Conservation (phyloP, 2,329 filamentous ascomycete species). For the Hymenoscyphus scutula region DNA sequence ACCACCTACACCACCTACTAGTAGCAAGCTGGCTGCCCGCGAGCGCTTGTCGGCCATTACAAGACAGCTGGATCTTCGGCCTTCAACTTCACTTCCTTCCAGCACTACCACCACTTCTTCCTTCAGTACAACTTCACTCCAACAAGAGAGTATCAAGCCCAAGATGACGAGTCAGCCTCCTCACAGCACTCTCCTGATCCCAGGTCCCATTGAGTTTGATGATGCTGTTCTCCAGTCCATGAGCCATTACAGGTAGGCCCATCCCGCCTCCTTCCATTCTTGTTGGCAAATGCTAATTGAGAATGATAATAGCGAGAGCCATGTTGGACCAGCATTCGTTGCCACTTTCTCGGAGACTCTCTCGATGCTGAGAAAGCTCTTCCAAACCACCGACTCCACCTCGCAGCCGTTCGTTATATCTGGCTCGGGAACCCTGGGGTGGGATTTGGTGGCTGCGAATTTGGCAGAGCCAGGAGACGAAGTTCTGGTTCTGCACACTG, state of each 20-base stretch:
- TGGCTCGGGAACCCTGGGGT: slow-evolving; percentile 92
- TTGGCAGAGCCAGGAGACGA: slow-evolving; percentile 85
- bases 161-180: slow-evolving; percentile 60
- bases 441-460: slow-evolving; percentile 96
- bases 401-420: slow-evolving; percentile 92
- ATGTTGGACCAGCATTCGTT: slow-evolving; percentile 87
- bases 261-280: not conserved
- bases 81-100: slow-evolving; percentile 33
- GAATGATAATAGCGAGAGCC: slow-evolving; percentile 69
- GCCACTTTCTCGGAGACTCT: slow-evolving; percentile 88
- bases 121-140: slow-evolving; percentile 19
- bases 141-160: slow-evolving; percentile 12
- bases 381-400: slow-evolving; percentile 79
- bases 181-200: slow-evolving; percentile 81
- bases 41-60: slow-evolving; percentile 40
- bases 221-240: slow-evolving; percentile 94
- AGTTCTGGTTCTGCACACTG: slow-evolving; percentile 88
- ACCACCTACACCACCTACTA: not conserved
- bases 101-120: slow-evolving; percentile 29
- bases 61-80: slow-evolving; percentile 38
- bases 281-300: not conserved
- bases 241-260: slow-evolving; percentile 80
- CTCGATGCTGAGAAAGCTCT: slow-evolving; percentile 83
- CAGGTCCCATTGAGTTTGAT: slow-evolving; percentile 96
- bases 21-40: slow-evolving; percentile 26